Evolutionary conservation across 345 rosid species (phyloP), one percentile per base, ranked within the genome.

Genomic region (Bretschneidera sinensis): DNA sequence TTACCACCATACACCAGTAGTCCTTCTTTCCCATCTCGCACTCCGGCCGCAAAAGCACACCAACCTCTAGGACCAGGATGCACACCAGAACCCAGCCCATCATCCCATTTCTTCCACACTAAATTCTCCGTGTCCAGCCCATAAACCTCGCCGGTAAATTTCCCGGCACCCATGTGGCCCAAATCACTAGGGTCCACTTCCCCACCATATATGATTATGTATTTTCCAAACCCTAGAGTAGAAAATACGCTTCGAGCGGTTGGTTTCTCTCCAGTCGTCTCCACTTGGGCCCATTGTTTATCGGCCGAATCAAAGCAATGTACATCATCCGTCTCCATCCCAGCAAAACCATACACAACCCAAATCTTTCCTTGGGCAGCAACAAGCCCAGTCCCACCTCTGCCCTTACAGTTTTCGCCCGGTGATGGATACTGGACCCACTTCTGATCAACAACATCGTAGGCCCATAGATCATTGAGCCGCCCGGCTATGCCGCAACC

Each of bases 1-100:
- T 86, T 88, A 35, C 96, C 96, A 28, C 96, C 98, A 19, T 71
- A 89, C 6, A 89, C 96, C 73, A 92, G 23, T 9, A 89, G 57
- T 0, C 98, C 95, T 21, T 64, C 50, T 49, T 86, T 69, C 31
- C 85, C 91, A 6, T 72, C 76, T 50, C 70, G 48, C 53, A 54
- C 21, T 5, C 87, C 89, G 11, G 79, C 69, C 0, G 83, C 83
- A 33, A 78, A 92, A 1, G 95, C 95, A n/a, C 91, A 89, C 98
- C 96, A 92, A 15, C 96, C 96, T 4, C 96, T 77, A 28, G 96
- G 81, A 55, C 98, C 98, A 0, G 95, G 98, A 68, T 88, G 98
- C 53, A 17, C 71, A 9, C 64, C 72, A 10, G 69, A 57, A 6
- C 76, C 85, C 21, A 23, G 54, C 35, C 69, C 73, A 69, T 88